phyloP scores from a whole-genome alignment of 441 rosid genomes.

The Bocquillonia castaneifolia region DNA sequence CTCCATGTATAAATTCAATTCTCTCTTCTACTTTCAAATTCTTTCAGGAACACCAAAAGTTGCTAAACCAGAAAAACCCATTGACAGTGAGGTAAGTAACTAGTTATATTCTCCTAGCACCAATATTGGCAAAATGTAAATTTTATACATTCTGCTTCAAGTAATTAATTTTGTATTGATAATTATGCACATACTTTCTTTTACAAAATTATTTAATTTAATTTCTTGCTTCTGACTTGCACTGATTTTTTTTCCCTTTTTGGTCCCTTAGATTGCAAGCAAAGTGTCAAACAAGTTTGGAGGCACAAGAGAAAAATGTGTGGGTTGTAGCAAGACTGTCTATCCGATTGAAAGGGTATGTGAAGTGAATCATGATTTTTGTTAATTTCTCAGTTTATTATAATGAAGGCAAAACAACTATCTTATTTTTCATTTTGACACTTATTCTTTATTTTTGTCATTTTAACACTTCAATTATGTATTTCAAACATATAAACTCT shows the following conservation, averaged over 20 bases:
- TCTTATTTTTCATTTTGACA: too few species aligned
- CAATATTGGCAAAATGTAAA: background rate
- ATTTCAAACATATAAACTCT: too few species aligned
- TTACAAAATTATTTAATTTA: background rate
- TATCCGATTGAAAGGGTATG: constrained; percentile 57
- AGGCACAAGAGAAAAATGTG: constrained; percentile 56
- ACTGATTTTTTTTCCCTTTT: background rate
- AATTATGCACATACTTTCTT: background rate
- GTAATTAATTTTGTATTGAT: background rate
- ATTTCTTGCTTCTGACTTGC: background rate
- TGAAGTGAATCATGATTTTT: background rate
- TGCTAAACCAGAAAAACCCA: constrained; percentile 38
- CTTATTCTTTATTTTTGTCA: too few species aligned
- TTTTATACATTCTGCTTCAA: background rate
- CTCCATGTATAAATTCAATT: background rate
- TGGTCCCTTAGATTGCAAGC: constrained; percentile 39
- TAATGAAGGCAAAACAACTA: too few species aligned
- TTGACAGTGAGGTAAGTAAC: constrained; percentile 38
- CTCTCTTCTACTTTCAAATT: background rate
- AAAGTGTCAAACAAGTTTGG: constrained; percentile 44
- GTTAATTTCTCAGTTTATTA: too few species aligned
- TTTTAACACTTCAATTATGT: too few species aligned
- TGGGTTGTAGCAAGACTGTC: constrained; percentile 41
- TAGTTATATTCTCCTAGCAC: background rate
- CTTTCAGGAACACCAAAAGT: constrained; percentile 51